A percentile compares a stretch with the other conserved stretches of the same genome.
phyloP scores from a whole-genome alignment of 345 rosid genomes.

The Eucalyptus marginata region DNA sequence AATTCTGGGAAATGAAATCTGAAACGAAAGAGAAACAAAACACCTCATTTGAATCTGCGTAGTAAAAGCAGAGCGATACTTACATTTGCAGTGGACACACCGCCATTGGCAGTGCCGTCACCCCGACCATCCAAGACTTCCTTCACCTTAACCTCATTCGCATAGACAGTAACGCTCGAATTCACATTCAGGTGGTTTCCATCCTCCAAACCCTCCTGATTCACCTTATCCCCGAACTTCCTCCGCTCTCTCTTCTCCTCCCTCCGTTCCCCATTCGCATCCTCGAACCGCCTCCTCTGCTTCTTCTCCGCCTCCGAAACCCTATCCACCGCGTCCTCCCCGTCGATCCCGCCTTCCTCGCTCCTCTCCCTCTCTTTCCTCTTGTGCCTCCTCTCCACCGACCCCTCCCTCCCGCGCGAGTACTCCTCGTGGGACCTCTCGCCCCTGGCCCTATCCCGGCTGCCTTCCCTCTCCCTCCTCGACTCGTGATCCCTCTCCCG shows the following conservation, averaged over 20 bases:
- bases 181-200: not conserved
- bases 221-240: not conserved
- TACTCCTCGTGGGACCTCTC: not conserved
- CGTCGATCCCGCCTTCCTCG: not conserved
- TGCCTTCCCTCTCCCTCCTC: constrained; percentile 25
- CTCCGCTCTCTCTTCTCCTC: not conserved
- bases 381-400: constrained; percentile 8
- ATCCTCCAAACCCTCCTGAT: not conserved
- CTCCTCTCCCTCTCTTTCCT: constrained; percentile 19
- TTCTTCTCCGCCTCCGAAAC: constrained; percentile 5
- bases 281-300: constrained; percentile 8
- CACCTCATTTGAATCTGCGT: not conserved
- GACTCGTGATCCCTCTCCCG: constrained; percentile 12
- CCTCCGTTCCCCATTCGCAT: constrained; percentile 6
- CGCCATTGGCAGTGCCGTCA: not conserved
- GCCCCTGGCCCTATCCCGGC: not conserved
- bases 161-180: not conserved
- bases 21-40: not conserved
- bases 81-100: constrained; percentile 27
- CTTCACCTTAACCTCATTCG: not conserved
- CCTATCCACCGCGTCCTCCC: constrained; percentile 11
- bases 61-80: constrained; percentile 6
- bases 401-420: not conserved
- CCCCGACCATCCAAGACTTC: not conserved
- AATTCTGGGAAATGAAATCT: not conserved